Evolutionary conservation across 306 rosid species (phyloP).

Genomic region (Rubus idaeus): DNA sequence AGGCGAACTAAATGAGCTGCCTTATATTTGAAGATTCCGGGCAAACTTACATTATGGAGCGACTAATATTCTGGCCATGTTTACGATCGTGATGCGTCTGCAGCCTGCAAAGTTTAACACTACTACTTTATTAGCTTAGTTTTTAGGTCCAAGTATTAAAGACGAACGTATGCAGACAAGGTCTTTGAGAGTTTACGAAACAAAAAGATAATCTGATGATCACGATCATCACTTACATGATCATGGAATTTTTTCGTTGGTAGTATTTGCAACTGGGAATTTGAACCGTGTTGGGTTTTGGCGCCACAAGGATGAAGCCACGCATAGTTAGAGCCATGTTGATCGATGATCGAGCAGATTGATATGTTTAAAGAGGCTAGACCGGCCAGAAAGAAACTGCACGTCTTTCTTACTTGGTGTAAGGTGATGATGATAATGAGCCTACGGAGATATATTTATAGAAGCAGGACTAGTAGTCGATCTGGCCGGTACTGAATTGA

Average conservation of each 20-base stretch:
- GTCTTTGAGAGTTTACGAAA: background rate
- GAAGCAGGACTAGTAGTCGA: too few species aligned
- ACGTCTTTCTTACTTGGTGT: background rate
- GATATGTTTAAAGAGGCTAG: background rate
- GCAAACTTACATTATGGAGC: conserved; percentile 7
- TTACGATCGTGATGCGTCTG: background rate
- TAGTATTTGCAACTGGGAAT: conserved; percentile 3
- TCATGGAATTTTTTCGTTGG: background rate
- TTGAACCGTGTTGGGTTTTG: background rate
- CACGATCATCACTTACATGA: background rate
- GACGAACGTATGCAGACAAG: background rate
- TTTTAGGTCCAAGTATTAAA: too few species aligned
- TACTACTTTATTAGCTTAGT: background rate
- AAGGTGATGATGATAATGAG: background rate
- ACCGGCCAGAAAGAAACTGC: background rate
- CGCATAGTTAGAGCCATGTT: conserved; percentile 7
- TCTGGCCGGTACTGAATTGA: background rate
- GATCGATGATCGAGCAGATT: background rate
- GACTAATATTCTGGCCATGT: background rate
- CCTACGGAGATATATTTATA: background rate
- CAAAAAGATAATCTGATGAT: background rate
- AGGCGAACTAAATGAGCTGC: background rate
- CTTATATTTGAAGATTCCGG: background rate
- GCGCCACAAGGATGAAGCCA: background rate
- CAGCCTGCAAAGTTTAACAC: conserved; percentile 4